Conservation (phyloP, 179 eudicot species). For the Silene vulgaris region DNA sequence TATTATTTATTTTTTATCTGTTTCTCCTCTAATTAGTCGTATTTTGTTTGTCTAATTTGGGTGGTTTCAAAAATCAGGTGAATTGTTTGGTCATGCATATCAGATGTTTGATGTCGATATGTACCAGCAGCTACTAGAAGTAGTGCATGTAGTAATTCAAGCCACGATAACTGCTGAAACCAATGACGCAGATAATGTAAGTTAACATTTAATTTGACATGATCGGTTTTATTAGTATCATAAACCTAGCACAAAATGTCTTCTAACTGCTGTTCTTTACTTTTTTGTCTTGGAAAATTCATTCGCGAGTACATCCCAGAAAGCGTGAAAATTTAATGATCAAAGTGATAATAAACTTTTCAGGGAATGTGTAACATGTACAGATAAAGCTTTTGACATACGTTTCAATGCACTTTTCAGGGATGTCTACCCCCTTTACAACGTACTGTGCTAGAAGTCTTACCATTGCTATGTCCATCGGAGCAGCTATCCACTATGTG, state of each 20-base stretch:
- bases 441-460: conserved; percentile 70
- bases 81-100: conserved; percentile 74
- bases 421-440: conserved; percentile 87
- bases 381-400: conserved; percentile 9
- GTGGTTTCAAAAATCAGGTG: conserved; percentile 48
- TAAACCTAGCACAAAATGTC: background rate
- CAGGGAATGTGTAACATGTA: background rate
- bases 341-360: background rate
- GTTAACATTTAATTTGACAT: conserved; percentile 21
- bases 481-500: conserved; percentile 77
- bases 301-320: background rate
- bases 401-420: conserved; percentile 35
- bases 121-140: conserved; percentile 66
- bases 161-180: conserved; percentile 38
- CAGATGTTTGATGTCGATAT: conserved; percentile 70
- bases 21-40: background rate
- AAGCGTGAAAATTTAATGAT: background rate
- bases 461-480: conserved; percentile 73
- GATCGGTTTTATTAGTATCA: background rate
- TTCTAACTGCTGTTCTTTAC: background rate
- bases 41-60: conserved; percentile 18
- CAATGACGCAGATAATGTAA: conserved; percentile 73
- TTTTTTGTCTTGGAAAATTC: background rate
- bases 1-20: background rate
- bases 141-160: conserved; percentile 54